These are phyloP conservation scores for Thermothielavioides terrestris DNA, from an alignment of 495 filamentous ascomycete species.

Conservation along the genomic window DNA sequence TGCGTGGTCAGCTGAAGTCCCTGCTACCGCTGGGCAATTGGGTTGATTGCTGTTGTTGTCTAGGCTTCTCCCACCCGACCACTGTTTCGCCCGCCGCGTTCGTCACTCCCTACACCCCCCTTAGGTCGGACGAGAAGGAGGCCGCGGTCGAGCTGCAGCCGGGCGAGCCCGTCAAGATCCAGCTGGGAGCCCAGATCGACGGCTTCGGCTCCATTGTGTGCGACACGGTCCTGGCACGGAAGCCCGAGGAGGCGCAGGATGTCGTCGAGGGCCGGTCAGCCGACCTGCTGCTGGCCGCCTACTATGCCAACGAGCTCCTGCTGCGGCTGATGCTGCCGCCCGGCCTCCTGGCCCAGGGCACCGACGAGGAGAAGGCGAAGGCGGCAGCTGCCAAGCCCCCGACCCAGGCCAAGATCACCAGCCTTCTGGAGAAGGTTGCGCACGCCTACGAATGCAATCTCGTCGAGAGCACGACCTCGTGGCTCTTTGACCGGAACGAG, in stretches of 20 bases:
- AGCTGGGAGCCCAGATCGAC: constrained; percentile 95
- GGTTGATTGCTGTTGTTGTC: background rate
- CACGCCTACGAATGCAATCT: constrained; percentile 85
- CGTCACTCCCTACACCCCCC: constrained; percentile 92
- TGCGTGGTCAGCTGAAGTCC: constrained; percentile 26
- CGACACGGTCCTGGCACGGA: constrained; percentile 70
- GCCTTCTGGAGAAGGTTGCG: constrained; percentile 82
- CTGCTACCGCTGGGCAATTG: background rate
- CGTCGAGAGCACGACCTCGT: constrained; percentile 95
- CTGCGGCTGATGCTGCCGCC: constrained; percentile 84
- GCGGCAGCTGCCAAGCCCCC: constrained; percentile 71
- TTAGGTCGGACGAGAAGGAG: constrained; percentile 77
- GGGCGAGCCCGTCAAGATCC: constrained; percentile 86
- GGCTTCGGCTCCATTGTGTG: constrained; percentile 95
- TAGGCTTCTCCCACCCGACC: constrained; percentile 85
- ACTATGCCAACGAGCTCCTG: constrained; percentile 94
- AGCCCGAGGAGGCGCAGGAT: constrained; percentile 48
- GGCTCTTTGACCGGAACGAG: constrained; percentile 91
- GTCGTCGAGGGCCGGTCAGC: constrained; percentile 63
- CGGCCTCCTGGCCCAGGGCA: constrained; percentile 70
- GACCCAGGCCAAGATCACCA: constrained; percentile 74
- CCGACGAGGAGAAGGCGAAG: constrained; percentile 91
- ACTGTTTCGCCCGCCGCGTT: constrained; percentile 91
- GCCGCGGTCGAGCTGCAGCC: constrained; percentile 67
- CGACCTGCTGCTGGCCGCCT: constrained; percentile 79